phyloP scores from a whole-genome alignment of 306 rosid genomes.

The Potentilla sterilis region DNA sequence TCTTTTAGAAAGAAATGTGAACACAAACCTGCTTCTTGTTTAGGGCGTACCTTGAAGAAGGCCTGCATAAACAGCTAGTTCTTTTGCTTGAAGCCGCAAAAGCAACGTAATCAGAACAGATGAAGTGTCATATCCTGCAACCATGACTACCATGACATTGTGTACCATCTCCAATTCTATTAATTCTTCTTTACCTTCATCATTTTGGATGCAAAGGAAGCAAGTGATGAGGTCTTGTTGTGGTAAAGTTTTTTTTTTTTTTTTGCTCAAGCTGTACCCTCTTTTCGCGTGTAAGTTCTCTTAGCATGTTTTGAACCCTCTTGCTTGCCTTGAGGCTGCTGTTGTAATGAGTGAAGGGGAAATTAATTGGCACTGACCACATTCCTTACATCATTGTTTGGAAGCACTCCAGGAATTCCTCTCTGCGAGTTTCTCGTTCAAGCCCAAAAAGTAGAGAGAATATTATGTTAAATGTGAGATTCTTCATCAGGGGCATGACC shows the following conservation, averaged over 20 bases:
- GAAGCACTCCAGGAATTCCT: slow-evolving; percentile 37
- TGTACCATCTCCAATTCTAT: slow-evolving; percentile 61
- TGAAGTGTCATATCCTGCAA: slow-evolving; percentile 72
- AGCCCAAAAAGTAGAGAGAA: slow-evolving; percentile 63
- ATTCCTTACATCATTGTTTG: slow-evolving; percentile 48
- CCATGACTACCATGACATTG: slow-evolving; percentile 55
- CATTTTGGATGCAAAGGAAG: slow-evolving; percentile 48
- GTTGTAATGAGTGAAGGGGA: slow-evolving; percentile 66
- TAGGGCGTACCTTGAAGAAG: slow-evolving; percentile 83
- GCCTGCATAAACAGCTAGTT: slow-evolving; percentile 47
- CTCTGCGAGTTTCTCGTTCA: slow-evolving; percentile 57
- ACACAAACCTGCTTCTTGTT: too few relatives aligned
- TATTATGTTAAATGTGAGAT: slow-evolving; percentile 68
- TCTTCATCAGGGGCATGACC: slow-evolving; percentile 76
- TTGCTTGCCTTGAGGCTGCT: slow-evolving; percentile 57
- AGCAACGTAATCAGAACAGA: slow-evolving; percentile 57
- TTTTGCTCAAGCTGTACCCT: slow-evolving; percentile 30
- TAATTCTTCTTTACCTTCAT: slow-evolving; percentile 38
- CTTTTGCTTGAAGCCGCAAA: slow-evolving; percentile 42
- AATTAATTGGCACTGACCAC: slow-evolving; percentile 64
- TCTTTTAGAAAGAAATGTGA: too few relatives aligned
- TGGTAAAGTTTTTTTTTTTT: too few relatives aligned
- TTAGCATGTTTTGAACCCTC: slow-evolving; percentile 43
- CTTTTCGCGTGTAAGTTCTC: slow-evolving; percentile 43
- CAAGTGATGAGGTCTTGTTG: slow-evolving; percentile 56